These are phyloP conservation scores for Martensiomyces pterosporus DNA, from an alignment of 192 early-diverging fungal species.

Conservation along the genomic window DNA sequence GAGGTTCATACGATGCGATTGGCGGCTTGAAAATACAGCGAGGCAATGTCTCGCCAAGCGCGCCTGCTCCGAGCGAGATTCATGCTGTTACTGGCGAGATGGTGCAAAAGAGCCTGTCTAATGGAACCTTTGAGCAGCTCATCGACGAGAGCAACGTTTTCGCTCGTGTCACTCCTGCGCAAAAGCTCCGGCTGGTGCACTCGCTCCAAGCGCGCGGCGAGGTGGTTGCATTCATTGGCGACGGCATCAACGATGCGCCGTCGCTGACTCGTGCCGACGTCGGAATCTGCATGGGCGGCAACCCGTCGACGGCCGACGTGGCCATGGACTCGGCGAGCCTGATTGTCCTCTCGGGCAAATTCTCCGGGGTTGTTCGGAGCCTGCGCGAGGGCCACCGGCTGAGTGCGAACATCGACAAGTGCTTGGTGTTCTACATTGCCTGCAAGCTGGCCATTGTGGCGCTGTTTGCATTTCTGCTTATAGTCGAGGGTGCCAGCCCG, in stretches of 20 bases:
- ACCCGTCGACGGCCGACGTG: slow-evolving; percentile 60
- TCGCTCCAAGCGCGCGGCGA: slow-evolving; percentile 40
- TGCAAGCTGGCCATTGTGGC: slow-evolving; percentile 34
- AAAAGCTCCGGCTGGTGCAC: slow-evolving; percentile 39
- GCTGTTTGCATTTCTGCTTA: slow-evolving; percentile 20
- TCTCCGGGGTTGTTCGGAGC: slow-evolving; percentile 26
- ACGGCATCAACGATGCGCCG: slow-evolving; percentile 89
- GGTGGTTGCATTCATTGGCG: slow-evolving; percentile 57
- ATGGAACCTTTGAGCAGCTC: slow-evolving; percentile 24
- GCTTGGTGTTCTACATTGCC: slow-evolving; percentile 23
- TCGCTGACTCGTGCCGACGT: slow-evolving; percentile 78
- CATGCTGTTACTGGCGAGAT: slow-evolving; percentile 44
- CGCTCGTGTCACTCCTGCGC: slow-evolving; percentile 33
- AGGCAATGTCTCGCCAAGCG: no score
- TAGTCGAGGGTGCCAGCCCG: slow-evolving; percentile 25
- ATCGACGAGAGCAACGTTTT: slow-evolving; percentile 43
- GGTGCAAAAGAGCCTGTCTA: slow-evolving; percentile 26
- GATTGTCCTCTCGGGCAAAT: slow-evolving; percentile 33
- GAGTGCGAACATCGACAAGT: slow-evolving; percentile 25
- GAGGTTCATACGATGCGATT: background rate
- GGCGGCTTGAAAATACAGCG: no score
- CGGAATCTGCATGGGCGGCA: slow-evolving; percentile 77
- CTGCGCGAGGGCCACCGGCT: slow-evolving; percentile 28
- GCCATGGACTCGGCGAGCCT: slow-evolving; percentile 45
- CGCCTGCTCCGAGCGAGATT: slow-evolving; percentile 9